Conservation (phyloP, 2,329 filamentous ascomycete species). For the Daldinia sp. region DNA sequence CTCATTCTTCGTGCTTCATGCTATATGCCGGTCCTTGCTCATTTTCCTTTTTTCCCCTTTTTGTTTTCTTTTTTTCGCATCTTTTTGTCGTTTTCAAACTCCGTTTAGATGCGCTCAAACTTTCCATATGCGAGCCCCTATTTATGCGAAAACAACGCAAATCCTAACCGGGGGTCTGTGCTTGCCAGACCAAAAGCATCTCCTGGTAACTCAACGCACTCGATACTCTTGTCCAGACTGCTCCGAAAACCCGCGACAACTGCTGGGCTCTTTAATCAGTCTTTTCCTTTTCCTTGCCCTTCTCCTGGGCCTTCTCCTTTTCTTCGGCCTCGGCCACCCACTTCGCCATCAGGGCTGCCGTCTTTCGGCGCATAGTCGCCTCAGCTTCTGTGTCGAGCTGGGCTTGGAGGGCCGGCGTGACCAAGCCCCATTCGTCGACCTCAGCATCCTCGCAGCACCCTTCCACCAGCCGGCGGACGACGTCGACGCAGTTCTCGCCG, state of each 20-base stretch:
- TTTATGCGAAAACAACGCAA: slow-evolving; percentile 1
- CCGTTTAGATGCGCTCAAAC: not conserved
- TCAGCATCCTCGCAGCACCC: not conserved
- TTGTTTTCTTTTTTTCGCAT: not conserved
- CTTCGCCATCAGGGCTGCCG: not conserved
- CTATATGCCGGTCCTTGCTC: not conserved
- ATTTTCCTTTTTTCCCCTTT: not conserved
- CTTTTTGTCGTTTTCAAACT: not conserved
- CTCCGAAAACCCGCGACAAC: not conserved
- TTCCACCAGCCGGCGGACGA: not conserved
- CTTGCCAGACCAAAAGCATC: not conserved
- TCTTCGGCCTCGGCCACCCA: slow-evolving; percentile 14
- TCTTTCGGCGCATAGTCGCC: not conserved
- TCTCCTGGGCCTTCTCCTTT: not conserved
- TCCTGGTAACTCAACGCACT: not conserved
- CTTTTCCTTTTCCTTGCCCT: slow-evolving; percentile 15
- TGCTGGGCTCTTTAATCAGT: not conserved
- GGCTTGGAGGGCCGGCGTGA: not conserved
- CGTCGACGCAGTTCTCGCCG: not conserved
- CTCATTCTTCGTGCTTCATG: not conserved
- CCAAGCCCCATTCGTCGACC: not conserved
- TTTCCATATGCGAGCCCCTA: not conserved
- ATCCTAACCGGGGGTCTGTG: not conserved
- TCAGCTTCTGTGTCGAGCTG: not conserved
- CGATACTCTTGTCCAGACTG: not conserved